Base-by-base conservation (phyloP, 768 basidiomycete genomes). In the Lentinus brumalis region DNA sequence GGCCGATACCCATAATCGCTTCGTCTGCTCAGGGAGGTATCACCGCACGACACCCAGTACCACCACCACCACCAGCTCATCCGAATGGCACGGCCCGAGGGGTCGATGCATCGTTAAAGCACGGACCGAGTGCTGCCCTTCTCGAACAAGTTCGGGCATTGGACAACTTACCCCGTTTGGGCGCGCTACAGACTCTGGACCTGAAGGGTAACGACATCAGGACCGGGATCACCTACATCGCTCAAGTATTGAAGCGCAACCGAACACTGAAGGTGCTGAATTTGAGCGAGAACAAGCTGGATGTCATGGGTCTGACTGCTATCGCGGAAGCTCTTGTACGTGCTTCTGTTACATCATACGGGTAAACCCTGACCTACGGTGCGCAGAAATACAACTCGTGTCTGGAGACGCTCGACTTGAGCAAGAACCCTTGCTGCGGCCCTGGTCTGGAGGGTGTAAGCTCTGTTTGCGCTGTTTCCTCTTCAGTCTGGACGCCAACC, bases 231-330 rank as follows among this genome's bases (percentile, higher is more conserved):
- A 85, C 84, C 0, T 98, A 97, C 69, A 85, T 98, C 50, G 89
- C 95, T 0, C 96, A 98, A 74, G 96, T 98, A 0, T 78, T 98
- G 63, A 98, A 98, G 71, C 88, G 96, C 40, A 98, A 99, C 74
- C 81, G 95, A 46, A 98, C 96, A 3, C 79, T 98, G 46, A 97
- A 96, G 74, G 88, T 98, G 5, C 81, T 98, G 29, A 98, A 98
- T 73, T 76, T 98, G 53, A 89, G 91, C 68, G 96, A 98, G 72
- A 98, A 98, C 73, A 94, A 91, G 72, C 83, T 99, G 5, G 96
- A 96, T 59, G 83, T 91, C 0, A 77, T 82, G 9, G 92, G 93
- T 55, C 78, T 99, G 10, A 85, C 88, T 2, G 77, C 82, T 0
- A 80, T 99, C 14, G 95, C 94, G 0, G 96, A 99, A 73, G 91